Base-by-base conservation (phyloP, 331 rosid genomes). In the Cydonia oblonga region DNA sequence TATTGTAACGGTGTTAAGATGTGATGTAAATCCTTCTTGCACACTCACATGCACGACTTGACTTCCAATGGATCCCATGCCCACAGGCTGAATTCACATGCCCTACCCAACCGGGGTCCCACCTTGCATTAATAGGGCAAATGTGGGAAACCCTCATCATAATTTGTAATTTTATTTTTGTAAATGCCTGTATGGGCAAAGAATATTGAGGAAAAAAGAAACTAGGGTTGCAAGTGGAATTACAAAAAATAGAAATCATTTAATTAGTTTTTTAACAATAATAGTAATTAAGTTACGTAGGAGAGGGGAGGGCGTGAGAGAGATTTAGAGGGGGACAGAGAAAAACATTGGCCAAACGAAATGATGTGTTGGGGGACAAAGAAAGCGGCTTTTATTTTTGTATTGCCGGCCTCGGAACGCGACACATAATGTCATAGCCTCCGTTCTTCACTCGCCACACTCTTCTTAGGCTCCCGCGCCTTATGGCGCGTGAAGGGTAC, bases 331-430 rank as follows among this genome's bases (percentile, higher is more conserved):
- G 87, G 86, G 78, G 87, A 85, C 88, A 83, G 53, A 56, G 80
- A 74, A 84, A 84, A 86, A 71, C 76, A 81, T 54, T 40, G 60
- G 69, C 30, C 28, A 63, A 72, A 77, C 44, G 64, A 81, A 62
- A 78, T 76, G 82, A 88, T 80, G 82, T 74, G 78, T 51, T 26
- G 78, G 87, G 87, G 76, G 84, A 86, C 89, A 86, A 42, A 75
- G 85, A 82, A 84, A 84, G 83, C 76, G 82, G 72, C 83, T 83
- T 88, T 84, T 82, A 64, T 54, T 81, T 85, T 77, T 78, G 75
- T 75, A 22, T 71, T 85, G 90, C 78, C 85, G 81, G 84, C 35
- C 78, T 75, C 76, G 38, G 75, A 79, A 19, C 68, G 81, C 78
- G 73, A 78, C 84, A 78, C 38, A 3, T 69, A 64, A 78, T n/a